phyloP scores from a whole-genome alignment of 2,329 filamentous ascomycete genomes.

The Orbilia oligospora region DNA sequence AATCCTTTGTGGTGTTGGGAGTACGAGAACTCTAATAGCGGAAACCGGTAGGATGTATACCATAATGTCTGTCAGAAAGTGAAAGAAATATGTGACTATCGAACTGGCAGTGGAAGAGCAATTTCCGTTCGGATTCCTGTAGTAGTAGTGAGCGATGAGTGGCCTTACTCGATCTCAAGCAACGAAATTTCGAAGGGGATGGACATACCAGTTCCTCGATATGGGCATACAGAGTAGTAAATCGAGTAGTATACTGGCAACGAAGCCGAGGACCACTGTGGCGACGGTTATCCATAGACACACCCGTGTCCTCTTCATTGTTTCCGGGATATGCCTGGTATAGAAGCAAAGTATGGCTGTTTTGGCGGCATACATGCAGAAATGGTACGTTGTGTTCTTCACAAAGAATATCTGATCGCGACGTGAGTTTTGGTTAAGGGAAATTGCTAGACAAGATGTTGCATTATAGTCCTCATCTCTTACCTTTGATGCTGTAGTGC shows the following conservation, averaged over 20 bases:
- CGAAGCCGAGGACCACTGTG: slow-evolving; percentile 29
- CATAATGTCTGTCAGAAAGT: slow-evolving; percentile 44
- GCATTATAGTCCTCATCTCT: background rate
- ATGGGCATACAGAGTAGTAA: slow-evolving; percentile 49
- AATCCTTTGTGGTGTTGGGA: slow-evolving; percentile 37
- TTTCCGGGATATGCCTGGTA: slow-evolving; percentile 27
- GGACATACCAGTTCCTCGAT: slow-evolving; percentile 49
- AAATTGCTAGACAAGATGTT: no score
- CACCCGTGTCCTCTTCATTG: slow-evolving; percentile 49
- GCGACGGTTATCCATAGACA: slow-evolving; percentile 36
- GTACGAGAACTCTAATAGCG: slow-evolving; percentile 14
- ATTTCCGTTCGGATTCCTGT: slow-evolving; percentile 30
- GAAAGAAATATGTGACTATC: slow-evolving; percentile 42
- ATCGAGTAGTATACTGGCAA: slow-evolving; percentile 28
- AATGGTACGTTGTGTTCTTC: slow-evolving; percentile 52
- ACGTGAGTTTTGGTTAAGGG: background rate
- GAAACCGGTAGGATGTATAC: slow-evolving; percentile 51
- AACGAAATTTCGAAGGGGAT: background rate
- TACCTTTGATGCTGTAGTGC: slow-evolving; percentile 32
- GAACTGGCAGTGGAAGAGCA: slow-evolving; percentile 38
- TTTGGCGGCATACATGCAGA: slow-evolving; percentile 53
- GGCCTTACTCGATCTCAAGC: background rate
- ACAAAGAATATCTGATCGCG: slow-evolving; percentile 44
- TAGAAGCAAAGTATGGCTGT: slow-evolving; percentile 56
- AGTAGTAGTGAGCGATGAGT: background rate